phyloP scores from a whole-genome alignment of 768 basidiomycete species.

The Agrocybe chaxingu region DNA sequence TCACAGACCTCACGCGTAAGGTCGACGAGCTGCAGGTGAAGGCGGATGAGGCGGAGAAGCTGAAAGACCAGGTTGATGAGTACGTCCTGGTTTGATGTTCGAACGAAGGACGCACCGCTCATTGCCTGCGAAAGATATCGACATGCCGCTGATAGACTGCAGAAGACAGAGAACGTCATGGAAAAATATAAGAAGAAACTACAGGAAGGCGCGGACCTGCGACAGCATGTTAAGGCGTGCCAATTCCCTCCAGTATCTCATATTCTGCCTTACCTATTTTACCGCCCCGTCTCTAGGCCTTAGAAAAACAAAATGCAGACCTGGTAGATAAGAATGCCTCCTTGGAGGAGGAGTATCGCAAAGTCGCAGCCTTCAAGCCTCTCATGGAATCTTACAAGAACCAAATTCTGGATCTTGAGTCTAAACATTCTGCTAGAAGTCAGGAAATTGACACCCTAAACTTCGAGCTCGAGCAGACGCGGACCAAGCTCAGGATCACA shows the following conservation, averaged over 20 bases:
- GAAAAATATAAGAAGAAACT: slow-evolving; percentile 99
- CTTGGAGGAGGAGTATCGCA: slow-evolving; percentile 90
- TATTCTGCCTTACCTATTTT: background rate
- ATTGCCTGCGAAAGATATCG: slow-evolving; percentile 56
- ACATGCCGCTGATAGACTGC: slow-evolving; percentile 87
- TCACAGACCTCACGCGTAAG: slow-evolving; percentile 73
- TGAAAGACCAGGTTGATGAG: slow-evolving; percentile 97
- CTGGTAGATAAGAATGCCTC: slow-evolving; percentile 89
- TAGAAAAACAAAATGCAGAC: slow-evolving; percentile 91
- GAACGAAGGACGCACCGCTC: background rate
- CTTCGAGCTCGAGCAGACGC: slow-evolving; percentile 75
- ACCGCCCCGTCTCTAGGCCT: slow-evolving; percentile 43
- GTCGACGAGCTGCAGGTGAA: slow-evolving; percentile 77
- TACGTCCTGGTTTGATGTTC: slow-evolving; percentile 23
- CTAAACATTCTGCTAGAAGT: slow-evolving; percentile 58
- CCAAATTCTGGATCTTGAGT: slow-evolving; percentile 80
- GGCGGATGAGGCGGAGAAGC: slow-evolving; percentile 72
- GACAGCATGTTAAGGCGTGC: slow-evolving; percentile 78
- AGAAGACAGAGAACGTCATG: slow-evolving; percentile 96
- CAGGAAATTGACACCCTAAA: slow-evolving; percentile 72
- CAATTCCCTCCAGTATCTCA: slow-evolving; percentile 7
- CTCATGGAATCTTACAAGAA: slow-evolving; percentile 91
- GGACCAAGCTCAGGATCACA: slow-evolving; percentile 64
- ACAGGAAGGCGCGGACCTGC: slow-evolving; percentile 87
- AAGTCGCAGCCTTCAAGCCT: slow-evolving; percentile 81